Evolutionary conservation across 108 stramenopile genomes (phyloP).

Genomic region (Mediolabrus comicus): DNA sequence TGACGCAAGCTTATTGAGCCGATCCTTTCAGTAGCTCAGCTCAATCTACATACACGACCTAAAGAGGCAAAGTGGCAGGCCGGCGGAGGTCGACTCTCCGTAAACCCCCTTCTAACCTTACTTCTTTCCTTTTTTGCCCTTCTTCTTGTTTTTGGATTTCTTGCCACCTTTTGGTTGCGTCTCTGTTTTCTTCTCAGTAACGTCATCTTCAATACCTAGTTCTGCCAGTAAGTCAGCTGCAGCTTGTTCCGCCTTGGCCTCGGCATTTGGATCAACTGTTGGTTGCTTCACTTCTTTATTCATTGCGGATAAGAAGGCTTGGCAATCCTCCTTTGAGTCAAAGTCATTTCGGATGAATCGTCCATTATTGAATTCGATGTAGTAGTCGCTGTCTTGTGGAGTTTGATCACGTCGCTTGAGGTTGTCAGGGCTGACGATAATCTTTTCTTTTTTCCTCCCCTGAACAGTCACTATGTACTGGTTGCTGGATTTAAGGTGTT

Average conservation of each 20-base stretch:
- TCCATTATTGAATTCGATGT: slow-evolving; percentile 1
- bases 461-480: not conserved
- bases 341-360: slow-evolving; percentile 1
- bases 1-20: no score
- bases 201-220: not conserved
- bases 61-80: no score
- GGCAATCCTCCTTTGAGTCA: slow-evolving; percentile 5
- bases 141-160: slow-evolving; percentile 5
- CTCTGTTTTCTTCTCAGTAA: not conserved
- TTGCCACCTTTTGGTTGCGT: not conserved
- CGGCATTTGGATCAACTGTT: not conserved
- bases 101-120: not conserved
- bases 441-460: not conserved
- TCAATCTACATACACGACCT: no score
- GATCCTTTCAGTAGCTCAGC: no score
- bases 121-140: not conserved
- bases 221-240: slow-evolving; percentile 2
- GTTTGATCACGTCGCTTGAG: slow-evolving; percentile 4
- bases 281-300: not conserved
- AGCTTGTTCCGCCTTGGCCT: slow-evolving; percentile 4
- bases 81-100: no score
- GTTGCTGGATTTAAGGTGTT: not conserved
- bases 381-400: not conserved
- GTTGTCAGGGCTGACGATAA: slow-evolving; percentile 1
- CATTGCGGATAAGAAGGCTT: not conserved